Conservation (phyloP, 495 filamentous ascomycete species). For the Penicillium cataractarum region DNA sequence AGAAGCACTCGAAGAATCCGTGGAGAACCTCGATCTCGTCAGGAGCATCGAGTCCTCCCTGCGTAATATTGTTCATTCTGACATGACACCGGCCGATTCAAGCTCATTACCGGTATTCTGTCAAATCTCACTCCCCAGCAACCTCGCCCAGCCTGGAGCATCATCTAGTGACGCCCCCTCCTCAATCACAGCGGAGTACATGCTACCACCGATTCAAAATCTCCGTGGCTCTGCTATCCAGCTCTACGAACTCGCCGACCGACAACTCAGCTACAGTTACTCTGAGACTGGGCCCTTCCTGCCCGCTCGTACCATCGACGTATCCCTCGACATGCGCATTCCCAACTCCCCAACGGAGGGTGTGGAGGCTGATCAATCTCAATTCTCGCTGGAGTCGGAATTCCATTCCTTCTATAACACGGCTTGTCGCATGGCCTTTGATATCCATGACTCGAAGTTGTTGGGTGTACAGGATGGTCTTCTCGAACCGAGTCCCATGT, state of each 20-base stretch:
- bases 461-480: not conserved
- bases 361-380: not conserved
- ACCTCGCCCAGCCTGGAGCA: constrained; percentile 7
- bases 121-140: constrained; percentile 35
- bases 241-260: constrained; percentile 35
- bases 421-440: constrained; percentile 44
- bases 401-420: constrained; percentile 45
- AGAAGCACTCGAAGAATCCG: constrained; percentile 4
- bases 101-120: constrained; percentile 36
- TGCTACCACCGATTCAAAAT: constrained; percentile 38
- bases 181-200: constrained; percentile 35
- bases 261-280: constrained; percentile 34
- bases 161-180: not conserved
- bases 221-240: constrained; percentile 30
- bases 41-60: constrained; percentile 27
- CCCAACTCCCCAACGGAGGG: constrained; percentile 2
- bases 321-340: constrained; percentile 38
- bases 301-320: constrained; percentile 29
- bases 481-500: not conserved
- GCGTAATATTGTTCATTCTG: constrained; percentile 19
- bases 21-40: constrained; percentile 14
- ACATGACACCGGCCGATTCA: not conserved
- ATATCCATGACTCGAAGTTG: constrained; percentile 20
- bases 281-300: constrained; percentile 41
- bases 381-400: constrained; percentile 23